Percentiles rank a stretch among this genome's conserved stretches.
phyloP scores from a whole-genome alignment of 352 stramenopile species.

The Phytophthora lateralis region DNA sequence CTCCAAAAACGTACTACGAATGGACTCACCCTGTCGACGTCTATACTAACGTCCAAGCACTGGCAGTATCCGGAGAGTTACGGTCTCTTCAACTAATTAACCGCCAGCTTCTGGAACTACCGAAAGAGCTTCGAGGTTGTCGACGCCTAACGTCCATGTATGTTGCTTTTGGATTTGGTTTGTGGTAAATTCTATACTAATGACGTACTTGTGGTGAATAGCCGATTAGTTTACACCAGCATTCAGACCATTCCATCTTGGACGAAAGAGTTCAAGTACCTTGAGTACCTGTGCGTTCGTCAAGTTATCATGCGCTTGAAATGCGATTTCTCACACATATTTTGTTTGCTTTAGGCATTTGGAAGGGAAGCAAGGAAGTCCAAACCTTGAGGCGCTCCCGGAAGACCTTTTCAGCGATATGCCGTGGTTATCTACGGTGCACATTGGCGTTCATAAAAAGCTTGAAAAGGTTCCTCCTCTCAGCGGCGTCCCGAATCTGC shows the following conservation, averaged over 20 bases:
- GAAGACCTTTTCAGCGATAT: constrained; percentile 32
- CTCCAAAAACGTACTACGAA: constrained; percentile 24
- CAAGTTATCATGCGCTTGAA: neutral
- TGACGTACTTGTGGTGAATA: neutral
- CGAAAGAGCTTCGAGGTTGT: constrained; percentile 28
- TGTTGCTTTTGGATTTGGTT: neutral
- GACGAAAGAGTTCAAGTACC: constrained; percentile 28
- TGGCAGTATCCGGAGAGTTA: constrained; percentile 29
- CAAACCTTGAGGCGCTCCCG: constrained; percentile 13
- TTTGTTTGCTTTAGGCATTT: constrained; percentile 22
- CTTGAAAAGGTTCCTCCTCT: constrained; percentile 15
- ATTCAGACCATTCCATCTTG: constrained; percentile 26
- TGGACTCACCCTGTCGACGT: constrained; percentile 27
- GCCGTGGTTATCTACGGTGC: constrained; percentile 23
- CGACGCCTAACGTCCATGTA: constrained; percentile 28
- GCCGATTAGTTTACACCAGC: constrained; percentile 28
- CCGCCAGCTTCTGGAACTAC: constrained; percentile 18
- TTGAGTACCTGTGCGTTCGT: constrained; percentile 36
- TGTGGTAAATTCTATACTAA: neutral
- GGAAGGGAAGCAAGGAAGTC: constrained; percentile 23
- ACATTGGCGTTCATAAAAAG: constrained; percentile 19
- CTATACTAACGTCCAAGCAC: constrained; percentile 7
- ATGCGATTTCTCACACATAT: neutral
- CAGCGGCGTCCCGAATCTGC: constrained; percentile 28
- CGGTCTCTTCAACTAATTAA: constrained; percentile 34